Evolutionary conservation across 768 basidiomycete genomes (phyloP).

Genomic region (Boletus rubescentipes): DNA sequence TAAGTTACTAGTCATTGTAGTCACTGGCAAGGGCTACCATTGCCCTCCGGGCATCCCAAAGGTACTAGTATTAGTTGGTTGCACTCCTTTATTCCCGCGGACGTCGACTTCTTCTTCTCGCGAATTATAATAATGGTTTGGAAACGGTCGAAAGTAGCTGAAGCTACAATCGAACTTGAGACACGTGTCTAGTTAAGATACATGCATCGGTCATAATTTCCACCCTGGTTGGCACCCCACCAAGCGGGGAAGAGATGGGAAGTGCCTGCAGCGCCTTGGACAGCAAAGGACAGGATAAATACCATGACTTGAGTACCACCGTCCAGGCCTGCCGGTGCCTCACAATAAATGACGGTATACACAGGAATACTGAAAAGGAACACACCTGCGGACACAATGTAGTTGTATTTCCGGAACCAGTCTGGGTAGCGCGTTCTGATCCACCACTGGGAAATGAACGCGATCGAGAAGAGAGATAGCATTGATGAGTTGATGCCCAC

Average conservation of each 20-base stretch:
- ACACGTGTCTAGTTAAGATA: conserved; percentile 9
- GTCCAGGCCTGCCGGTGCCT: conserved; percentile 30
- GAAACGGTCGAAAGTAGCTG: no score
- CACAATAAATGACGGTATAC: background rate
- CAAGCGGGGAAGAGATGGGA: conserved; percentile 53
- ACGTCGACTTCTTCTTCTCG: no score
- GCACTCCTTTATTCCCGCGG: no score
- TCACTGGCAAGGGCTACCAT: no score
- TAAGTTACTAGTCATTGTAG: no score
- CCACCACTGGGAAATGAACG: conserved; percentile 39
- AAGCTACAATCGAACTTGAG: background rate
- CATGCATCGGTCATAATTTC: conserved; percentile 36
- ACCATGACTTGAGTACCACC: conserved; percentile 51
- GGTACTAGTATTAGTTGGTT: no score
- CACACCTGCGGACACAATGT: conserved; percentile 43
- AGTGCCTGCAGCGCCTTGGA: conserved; percentile 50
- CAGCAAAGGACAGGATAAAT: conserved; percentile 49
- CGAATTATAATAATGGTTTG: no score
- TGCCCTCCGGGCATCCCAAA: no score
- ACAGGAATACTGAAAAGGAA: background rate
- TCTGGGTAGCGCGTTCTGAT: conserved; percentile 35
- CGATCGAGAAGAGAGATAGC: conserved; percentile 19
- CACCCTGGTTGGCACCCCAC: conserved; percentile 59
- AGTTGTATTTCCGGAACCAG: conserved; percentile 41
- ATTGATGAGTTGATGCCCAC: conserved; percentile 30